These are phyloP conservation scores for Actinomucor elegans DNA, from an alignment of 371 early-diverging fungal species.

Conservation along the genomic window DNA sequence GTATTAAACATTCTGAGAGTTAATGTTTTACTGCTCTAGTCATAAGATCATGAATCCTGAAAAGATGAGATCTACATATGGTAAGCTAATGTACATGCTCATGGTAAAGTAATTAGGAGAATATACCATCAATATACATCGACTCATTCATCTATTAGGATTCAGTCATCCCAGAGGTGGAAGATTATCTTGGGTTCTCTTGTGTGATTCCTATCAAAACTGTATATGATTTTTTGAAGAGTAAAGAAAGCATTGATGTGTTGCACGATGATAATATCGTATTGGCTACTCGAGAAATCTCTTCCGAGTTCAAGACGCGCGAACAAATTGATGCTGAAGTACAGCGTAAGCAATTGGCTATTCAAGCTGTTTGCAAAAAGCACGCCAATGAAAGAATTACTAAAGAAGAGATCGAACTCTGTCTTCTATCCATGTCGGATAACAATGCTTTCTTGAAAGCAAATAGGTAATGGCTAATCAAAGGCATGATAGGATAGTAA, in stretches of 20 bases:
- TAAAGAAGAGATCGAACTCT: constrained; percentile 78
- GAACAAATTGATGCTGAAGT: constrained; percentile 81
- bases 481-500: neutral
- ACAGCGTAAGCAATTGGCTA: constrained; percentile 84
- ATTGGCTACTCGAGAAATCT: constrained; percentile 89
- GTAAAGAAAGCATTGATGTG: constrained; percentile 62
- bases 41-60: constrained; percentile 99
- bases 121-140: neutral
- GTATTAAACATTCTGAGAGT: too few species aligned
- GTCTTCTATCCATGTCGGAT: constrained; percentile 93
- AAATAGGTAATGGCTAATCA: constrained; percentile 54
- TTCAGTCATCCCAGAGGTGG: constrained; percentile 85
- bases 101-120: constrained; percentile 49
- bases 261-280: constrained; percentile 80
- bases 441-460: constrained; percentile 90
- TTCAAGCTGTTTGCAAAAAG: constrained; percentile 78
- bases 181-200: constrained; percentile 78
- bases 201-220: constrained; percentile 87
- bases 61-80: constrained; percentile 93
- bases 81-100: constrained; percentile 93
- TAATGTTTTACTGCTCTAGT: constrained; percentile 3
- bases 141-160: constrained; percentile 59
- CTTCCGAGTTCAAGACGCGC: constrained; percentile 77
- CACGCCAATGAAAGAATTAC: constrained; percentile 63
- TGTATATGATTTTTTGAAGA: constrained; percentile 75